phyloP scores from a whole-genome alignment of 1,284 basidiomycete species.

The Clitocybe nebularis region DNA sequence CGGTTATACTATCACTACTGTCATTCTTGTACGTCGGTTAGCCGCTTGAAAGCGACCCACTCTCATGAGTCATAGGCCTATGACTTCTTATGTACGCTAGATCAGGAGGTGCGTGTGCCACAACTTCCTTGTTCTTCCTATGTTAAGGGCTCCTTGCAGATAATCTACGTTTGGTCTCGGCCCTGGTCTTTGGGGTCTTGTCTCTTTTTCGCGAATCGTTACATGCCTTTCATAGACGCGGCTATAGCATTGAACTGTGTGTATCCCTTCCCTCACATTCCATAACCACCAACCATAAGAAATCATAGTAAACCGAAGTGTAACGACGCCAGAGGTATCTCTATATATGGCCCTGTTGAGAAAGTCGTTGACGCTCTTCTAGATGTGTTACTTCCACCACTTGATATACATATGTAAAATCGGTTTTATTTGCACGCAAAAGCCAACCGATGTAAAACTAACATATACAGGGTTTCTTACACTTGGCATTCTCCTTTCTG shows the following conservation, averaged over 20 bases:
- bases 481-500: constrained; percentile 32
- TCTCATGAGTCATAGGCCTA: constrained; percentile 21
- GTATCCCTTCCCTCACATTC: neutral
- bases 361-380: neutral
- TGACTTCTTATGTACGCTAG: constrained; percentile 29
- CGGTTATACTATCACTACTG: neutral
- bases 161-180: constrained; percentile 27
- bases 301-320: neutral
- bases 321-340: neutral
- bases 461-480: constrained; percentile 35
- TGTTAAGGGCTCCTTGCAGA: constrained; percentile 17
- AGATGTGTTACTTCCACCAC: neutral
- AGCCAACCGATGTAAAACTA: no score
- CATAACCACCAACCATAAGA: neutral
- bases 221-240: constrained; percentile 32
- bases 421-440: neutral
- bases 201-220: constrained; percentile 32
- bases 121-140: constrained; percentile 10
- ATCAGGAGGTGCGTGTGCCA: constrained; percentile 26
- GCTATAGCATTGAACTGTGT: constrained; percentile 22
- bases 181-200: constrained; percentile 25
- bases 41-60: no score
- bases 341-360: no score
- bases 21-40: neutral
- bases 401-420: neutral